Conservation (phyloP, 768 basidiomycete species). For the Collybiopsis luxurians region DNA sequence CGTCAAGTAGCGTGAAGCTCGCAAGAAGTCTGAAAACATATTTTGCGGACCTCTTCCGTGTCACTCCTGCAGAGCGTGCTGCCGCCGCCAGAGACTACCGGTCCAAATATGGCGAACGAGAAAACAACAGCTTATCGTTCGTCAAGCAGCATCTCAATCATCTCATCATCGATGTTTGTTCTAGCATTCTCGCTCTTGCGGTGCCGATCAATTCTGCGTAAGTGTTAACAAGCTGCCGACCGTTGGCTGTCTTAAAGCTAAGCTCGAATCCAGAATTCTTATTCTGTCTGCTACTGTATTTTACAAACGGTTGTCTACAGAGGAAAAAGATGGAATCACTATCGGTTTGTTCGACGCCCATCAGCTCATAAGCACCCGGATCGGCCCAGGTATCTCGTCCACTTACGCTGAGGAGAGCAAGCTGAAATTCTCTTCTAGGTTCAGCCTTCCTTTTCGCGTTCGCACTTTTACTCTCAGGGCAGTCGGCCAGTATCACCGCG, state of each 20-base stretch:
- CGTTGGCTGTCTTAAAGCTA: background rate
- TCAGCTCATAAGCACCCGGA: conserved; percentile 47
- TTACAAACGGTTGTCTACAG: conserved; percentile 32
- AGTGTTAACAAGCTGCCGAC: conserved; percentile 10
- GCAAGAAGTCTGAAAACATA: conserved; percentile 10
- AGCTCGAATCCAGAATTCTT: conserved; percentile 48
- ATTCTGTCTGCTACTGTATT: conserved; percentile 74
- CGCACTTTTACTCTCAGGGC: conserved; percentile 71
- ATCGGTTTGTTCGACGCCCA: conserved; percentile 77
- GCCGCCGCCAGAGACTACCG: conserved; percentile 29
- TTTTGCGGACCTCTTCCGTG: conserved; percentile 22
- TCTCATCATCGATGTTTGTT: conserved; percentile 53
- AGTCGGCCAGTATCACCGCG: conserved; percentile 75
- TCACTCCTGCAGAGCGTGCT: conserved; percentile 29
- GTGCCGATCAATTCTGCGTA: conserved; percentile 75
- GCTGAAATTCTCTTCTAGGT: conserved; percentile 30
- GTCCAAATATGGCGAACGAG: conserved; percentile 41
- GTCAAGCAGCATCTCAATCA: conserved; percentile 54
- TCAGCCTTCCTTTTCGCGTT: conserved; percentile 73
- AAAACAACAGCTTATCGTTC: conserved; percentile 46
- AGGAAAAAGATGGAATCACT: conserved; percentile 30
- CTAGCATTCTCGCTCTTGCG: conserved; percentile 64
- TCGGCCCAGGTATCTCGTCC: conserved; percentile 51
- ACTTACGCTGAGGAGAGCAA: background rate
- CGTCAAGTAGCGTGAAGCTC: conserved; percentile 10